Evolutionary conservation across 768 basidiomycete genomes (phyloP).

Genomic region (Sarcodon sp.): DNA sequence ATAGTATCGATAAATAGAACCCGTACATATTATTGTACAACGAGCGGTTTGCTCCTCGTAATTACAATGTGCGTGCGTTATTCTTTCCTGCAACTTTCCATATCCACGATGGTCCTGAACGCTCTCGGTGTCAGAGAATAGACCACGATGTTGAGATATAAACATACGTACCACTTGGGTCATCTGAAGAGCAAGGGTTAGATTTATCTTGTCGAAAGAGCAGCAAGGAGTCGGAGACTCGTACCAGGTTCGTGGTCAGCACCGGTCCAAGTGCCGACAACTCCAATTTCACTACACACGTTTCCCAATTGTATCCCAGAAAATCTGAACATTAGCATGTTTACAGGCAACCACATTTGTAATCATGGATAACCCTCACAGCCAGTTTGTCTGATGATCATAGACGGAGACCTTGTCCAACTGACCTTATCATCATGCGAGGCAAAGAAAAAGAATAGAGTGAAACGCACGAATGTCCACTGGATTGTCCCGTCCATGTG

Average conservation of each 20-base stretch:
- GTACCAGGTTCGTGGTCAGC: slow-evolving; percentile 42
- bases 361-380: slow-evolving; percentile 20
- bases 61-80: no score
- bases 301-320: slow-evolving; percentile 51
- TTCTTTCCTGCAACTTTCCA: slow-evolving; percentile 33
- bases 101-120: slow-evolving; percentile 59
- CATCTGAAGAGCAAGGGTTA: slow-evolving; percentile 22
- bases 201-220: no score
- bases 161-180: slow-evolving; percentile 50
- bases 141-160: background rate
- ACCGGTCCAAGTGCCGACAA: slow-evolving; percentile 60
- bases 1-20: no score
- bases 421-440: background rate
- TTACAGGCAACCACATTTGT: background rate
- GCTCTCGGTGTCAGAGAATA: background rate
- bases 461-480: slow-evolving; percentile 38
- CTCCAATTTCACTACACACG: slow-evolving; percentile 49
- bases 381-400: slow-evolving; percentile 43
- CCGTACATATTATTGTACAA: no score
- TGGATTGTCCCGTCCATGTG: slow-evolving; percentile 19
- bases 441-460: background rate
- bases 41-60: no score
- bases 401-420: slow-evolving; percentile 36
- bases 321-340: background rate
- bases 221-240: background rate